Percentiles rank a stretch among this genome's conserved stretches.
phyloP scores from a whole-genome alignment of 164 flowering plant genomes.

The Magnolia changhungtana region DNA sequence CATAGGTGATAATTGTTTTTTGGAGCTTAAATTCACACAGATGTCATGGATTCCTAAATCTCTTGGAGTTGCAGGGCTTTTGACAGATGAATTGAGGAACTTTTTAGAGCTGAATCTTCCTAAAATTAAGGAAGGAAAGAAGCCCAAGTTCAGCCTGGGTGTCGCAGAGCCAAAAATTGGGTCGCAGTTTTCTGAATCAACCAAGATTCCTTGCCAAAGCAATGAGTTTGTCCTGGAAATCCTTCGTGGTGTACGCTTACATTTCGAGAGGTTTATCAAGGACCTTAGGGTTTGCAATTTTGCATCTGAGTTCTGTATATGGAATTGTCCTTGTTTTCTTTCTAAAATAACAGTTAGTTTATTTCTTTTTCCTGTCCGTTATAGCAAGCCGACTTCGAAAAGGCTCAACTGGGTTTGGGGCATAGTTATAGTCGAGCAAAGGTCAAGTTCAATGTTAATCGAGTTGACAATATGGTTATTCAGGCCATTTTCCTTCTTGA shows the following conservation, averaged over 20 bases:
- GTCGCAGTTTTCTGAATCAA: constrained; percentile 74
- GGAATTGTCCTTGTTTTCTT: not conserved
- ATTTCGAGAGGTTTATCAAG: constrained; percentile 82
- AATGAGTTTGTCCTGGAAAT: constrained; percentile 84
- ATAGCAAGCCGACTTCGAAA: constrained; percentile 83
- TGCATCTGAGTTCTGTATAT: not conserved
- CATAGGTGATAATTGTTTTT: not conserved
- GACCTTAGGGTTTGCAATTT: constrained; percentile 64
- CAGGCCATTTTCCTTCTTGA: constrained; percentile 97
- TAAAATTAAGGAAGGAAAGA: constrained; percentile 66
- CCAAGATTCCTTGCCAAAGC: constrained; percentile 86
- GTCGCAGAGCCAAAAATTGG: constrained; percentile 86
- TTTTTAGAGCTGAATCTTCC: constrained; percentile 89
- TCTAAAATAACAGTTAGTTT: not conserved
- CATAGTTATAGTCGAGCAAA: constrained; percentile 98
- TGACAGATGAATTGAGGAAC: constrained; percentile 88
- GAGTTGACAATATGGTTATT: constrained; percentile 96
- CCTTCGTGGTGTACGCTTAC: constrained; percentile 78
- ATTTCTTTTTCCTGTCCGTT: not conserved
- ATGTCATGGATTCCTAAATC: constrained; percentile 1
- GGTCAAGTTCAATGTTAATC: constrained; percentile 97
- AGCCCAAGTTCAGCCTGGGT: constrained; percentile 75
- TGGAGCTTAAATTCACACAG: not conserved
- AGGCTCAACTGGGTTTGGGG: constrained; percentile 90
- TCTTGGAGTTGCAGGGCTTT: constrained; percentile 43